Base-by-base conservation (phyloP, 768 basidiomycete species). In the Lenzites betulinus region DNA sequence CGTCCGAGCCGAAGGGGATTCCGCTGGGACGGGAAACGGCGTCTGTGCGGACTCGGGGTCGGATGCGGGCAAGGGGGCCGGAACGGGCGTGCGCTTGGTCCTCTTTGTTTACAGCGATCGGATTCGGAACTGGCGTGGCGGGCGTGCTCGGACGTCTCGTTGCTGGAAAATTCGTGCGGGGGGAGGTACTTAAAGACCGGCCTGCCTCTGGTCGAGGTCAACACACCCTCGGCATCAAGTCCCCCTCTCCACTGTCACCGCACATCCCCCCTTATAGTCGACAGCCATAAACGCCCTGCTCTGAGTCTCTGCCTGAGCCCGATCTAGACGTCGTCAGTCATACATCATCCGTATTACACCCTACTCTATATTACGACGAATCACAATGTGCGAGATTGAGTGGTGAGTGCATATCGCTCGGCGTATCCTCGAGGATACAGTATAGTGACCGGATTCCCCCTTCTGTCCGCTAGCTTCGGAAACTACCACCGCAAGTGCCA, bases 401-500 rank as follows among this genome's bases (percentile, higher is more conserved):
- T 71, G 70, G 70, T 71, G 26, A 64, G 69, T 50, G 35, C 54
- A 30, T 16, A 28, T 38, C 35, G 18, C 25, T 44, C 53, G 41
- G 44, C 26, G 43, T 38, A 38, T 51, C 55, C 39, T 46, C 48
- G 50, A 41, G 36, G 1, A 30, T 33, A 39, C 15, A 41, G 13
- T 50, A 33, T 33, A 51, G 15, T 16, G 36, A 49, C 57, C 30
- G 30, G 30, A 11, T 44, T 30, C 23, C 47, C 8, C 22, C 13
- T 22, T 47, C 12, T 13, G 20, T 16, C 30, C n/a, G 16, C 4
- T 56, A 71, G 70, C 64, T 69, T 67, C 56, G 70, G 70, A 51
- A 71, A 71, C 63, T 70, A 67, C 64, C 69, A 71, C 54, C 69
- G 70, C 61, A 66, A 64, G 35, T 71, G 70, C 65, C 55, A 69